Percentiles rank a stretch among this genome's conserved stretches.
These are phyloP conservation scores for Boletus fagicola DNA, from an alignment of 768 basidiomycete species.

Conservation along the genomic window DNA sequence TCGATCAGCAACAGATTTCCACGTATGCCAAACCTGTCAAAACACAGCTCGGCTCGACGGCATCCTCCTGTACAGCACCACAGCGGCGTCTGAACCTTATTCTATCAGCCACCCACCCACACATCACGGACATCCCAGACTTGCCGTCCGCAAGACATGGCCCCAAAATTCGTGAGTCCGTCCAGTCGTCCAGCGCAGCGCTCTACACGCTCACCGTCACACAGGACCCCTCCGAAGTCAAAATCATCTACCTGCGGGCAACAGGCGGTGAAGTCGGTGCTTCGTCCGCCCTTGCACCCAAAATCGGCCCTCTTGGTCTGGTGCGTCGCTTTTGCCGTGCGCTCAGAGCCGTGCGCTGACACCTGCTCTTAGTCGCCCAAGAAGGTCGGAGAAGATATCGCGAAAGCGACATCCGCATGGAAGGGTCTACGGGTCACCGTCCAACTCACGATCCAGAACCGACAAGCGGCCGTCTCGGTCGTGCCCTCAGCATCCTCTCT, in stretches of 20 bases:
- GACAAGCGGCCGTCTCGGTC: slow-evolving; percentile 95
- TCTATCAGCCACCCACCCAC: slow-evolving; percentile 27
- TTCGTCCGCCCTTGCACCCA: slow-evolving; percentile 96
- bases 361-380: slow-evolving; percentile 79
- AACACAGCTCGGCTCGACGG: slow-evolving; percentile 30
- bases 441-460: slow-evolving; percentile 99
- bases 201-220: background rate
- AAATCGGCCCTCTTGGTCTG: slow-evolving; percentile 99
- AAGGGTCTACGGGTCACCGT: slow-evolving; percentile 99
- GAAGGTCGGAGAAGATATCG: slow-evolving; percentile 99
- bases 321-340: slow-evolving; percentile 47
- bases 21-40: slow-evolving; percentile 36
- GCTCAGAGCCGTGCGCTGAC: slow-evolving; percentile 12
- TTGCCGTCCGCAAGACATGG: slow-evolving; percentile 47
- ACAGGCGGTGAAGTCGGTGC: slow-evolving; percentile 99
- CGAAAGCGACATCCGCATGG: slow-evolving; percentile 97
- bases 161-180: slow-evolving; percentile 70
- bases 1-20: background rate
- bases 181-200: background rate
- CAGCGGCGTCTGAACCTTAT: slow-evolving; percentile 56
- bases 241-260: slow-evolving; percentile 97
- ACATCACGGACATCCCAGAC: slow-evolving; percentile 1
- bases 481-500: slow-evolving; percentile 97
- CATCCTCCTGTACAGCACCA: slow-evolving; percentile 55
- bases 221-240: slow-evolving; percentile 97